These are phyloP conservation scores for Phialophora expanda DNA, from an alignment of 2,329 filamentous ascomycete species.

Conservation along the genomic window DNA sequence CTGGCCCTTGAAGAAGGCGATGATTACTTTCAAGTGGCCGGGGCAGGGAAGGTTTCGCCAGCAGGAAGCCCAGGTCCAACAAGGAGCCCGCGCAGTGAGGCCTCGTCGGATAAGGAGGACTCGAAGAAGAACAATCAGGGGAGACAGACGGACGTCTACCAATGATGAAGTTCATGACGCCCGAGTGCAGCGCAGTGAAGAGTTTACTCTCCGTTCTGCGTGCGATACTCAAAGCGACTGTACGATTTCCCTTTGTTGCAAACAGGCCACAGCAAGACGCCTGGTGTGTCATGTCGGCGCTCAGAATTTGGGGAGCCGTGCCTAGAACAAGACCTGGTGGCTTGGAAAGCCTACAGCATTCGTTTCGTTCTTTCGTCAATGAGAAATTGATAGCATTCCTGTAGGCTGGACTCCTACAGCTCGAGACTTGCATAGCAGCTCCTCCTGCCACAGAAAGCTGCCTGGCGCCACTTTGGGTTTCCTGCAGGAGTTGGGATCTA, in stretches of 20 bases:
- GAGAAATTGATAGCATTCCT: neutral
- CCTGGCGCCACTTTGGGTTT: neutral
- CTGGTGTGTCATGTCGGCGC: neutral
- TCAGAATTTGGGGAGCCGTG: neutral
- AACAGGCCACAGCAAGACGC: neutral
- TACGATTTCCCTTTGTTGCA: slow-evolving; percentile 25
- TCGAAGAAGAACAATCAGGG: slow-evolving; percentile 28
- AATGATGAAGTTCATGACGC: slow-evolving; percentile 14
- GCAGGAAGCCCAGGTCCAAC: slow-evolving; percentile 42
- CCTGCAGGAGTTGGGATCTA: neutral
- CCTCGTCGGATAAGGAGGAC: slow-evolving; percentile 32
- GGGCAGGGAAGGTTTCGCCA: slow-evolving; percentile 35
- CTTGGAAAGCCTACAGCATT: neutral
- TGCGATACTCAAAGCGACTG: slow-evolving; percentile 16
- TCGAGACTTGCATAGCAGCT: neutral
- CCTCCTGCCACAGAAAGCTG: neutral
- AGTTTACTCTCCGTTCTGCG: neutral
- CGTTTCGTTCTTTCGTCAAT: neutral
- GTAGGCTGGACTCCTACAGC: neutral
- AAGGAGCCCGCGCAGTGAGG: slow-evolving; percentile 31
- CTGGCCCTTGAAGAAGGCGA: slow-evolving; percentile 47
- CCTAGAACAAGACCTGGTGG: neutral
- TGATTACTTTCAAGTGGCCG: slow-evolving; percentile 46
- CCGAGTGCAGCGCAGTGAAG: neutral
- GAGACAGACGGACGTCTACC: slow-evolving; percentile 33